Conservation (phyloP, 2,329 filamentous ascomycete genomes). For the Cladorrhinum sp. region DNA sequence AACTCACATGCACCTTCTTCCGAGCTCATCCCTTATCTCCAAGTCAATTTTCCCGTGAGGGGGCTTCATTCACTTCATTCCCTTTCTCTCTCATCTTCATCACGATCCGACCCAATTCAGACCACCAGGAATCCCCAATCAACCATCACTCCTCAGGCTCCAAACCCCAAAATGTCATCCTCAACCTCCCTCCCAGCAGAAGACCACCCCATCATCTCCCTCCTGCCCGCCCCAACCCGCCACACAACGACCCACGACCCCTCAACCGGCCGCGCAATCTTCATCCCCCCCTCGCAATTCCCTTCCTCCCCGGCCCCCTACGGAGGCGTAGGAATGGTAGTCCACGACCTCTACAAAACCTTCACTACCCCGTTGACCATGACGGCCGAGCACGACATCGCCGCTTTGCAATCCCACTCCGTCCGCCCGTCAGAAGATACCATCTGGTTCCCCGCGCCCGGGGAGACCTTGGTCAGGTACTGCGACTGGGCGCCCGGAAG, state of each 20-base stretch:
- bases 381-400: constrained; percentile 6
- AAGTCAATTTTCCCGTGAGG: background rate
- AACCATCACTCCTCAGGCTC: background rate
- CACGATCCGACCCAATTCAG: background rate
- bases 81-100: background rate
- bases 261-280: constrained; percentile 10
- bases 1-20: background rate
- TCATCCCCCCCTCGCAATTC: background rate
- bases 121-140: background rate
- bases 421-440: constrained; percentile 1
- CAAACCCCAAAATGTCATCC: background rate
- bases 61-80: background rate
- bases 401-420: background rate
- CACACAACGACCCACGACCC: constrained; percentile 15
- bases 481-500: constrained; percentile 19
- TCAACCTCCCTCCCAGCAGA: background rate
- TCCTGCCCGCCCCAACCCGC: constrained; percentile 4
- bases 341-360: constrained; percentile 16
- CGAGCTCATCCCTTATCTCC: background rate
- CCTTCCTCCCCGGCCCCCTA: background rate
- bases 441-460: constrained; percentile 15
- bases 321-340: constrained; percentile 10
- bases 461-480: constrained; percentile 17
- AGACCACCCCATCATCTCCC: background rate
- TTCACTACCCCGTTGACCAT: constrained; percentile 14